Conservation (phyloP, 1,139 yeast genomes). For the Zygoascus hellenicus region DNA sequence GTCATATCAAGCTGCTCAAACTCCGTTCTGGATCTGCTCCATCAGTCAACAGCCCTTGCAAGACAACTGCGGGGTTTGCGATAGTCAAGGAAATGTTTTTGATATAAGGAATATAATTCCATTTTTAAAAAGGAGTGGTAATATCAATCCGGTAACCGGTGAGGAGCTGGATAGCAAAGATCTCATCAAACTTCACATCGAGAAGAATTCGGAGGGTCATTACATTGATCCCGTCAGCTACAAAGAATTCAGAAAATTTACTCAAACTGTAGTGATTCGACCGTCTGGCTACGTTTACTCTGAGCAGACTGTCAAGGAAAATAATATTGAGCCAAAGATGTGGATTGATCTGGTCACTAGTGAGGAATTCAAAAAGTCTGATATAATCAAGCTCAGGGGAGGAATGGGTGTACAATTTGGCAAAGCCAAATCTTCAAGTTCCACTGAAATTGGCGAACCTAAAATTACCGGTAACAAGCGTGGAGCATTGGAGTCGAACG, state of each 20-base stretch:
- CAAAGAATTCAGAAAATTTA: slow-evolving; percentile 29
- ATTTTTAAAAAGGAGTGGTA: slow-evolving; percentile 28
- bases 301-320: slow-evolving; percentile 29
- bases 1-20: slow-evolving; percentile 17
- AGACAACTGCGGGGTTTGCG: slow-evolving; percentile 29
- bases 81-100: slow-evolving; percentile 32
- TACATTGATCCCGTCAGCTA: slow-evolving; percentile 34
- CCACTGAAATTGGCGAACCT: neutral
- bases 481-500: neutral
- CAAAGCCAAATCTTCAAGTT: too few species aligned
- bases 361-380: slow-evolving; percentile 28
- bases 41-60: slow-evolving; percentile 34
- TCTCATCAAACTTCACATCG: slow-evolving; percentile 29
- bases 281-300: slow-evolving; percentile 34
- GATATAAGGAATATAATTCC: slow-evolving; percentile 33
- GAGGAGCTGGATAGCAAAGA: slow-evolving; percentile 24
- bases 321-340: slow-evolving; percentile 30
- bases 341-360: slow-evolving; percentile 34
- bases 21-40: slow-evolving; percentile 36
- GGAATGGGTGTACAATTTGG: slow-evolving; percentile 23
- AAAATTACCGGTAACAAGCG: slow-evolving; percentile 2
- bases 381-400: slow-evolving; percentile 28
- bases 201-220: slow-evolving; percentile 28
- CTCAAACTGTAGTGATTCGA: slow-evolving; percentile 30
- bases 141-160: slow-evolving; percentile 33